These are phyloP conservation scores for Plasmodium inui DNA, from an alignment of 169 alveolate species.

Conservation along the genomic window DNA sequence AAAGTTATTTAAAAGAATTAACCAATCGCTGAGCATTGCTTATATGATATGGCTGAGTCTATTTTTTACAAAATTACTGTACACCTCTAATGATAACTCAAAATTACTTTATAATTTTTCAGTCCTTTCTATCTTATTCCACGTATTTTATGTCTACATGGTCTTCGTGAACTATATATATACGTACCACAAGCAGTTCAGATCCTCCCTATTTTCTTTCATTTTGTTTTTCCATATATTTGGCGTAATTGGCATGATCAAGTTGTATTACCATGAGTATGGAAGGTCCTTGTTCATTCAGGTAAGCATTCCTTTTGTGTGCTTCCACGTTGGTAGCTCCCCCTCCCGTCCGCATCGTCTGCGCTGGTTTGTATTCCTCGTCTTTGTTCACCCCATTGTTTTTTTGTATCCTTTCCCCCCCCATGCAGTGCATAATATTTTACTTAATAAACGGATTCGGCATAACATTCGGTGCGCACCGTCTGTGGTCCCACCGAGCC, in stretches of 20 bases:
- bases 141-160: slow-evolving; percentile 31
- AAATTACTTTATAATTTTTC: slow-evolving; percentile 25
- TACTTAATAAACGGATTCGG: slow-evolving; percentile 87
- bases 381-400: background rate
- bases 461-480: slow-evolving; percentile 91
- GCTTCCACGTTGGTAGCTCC: background rate
- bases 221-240: slow-evolving; percentile 79
- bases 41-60: slow-evolving; percentile 42
- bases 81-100: slow-evolving; percentile 34
- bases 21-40: slow-evolving; percentile 13
- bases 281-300: slow-evolving; percentile 78
- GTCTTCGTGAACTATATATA: slow-evolving; percentile 70
- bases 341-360: background rate
- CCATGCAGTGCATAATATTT: slow-evolving; percentile 72
- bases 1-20: slow-evolving; percentile 45
- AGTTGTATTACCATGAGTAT: slow-evolving; percentile 73
- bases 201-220: slow-evolving; percentile 78
- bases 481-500: slow-evolving; percentile 90
- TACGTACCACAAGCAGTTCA: slow-evolving; percentile 73
- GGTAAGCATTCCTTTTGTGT: slow-evolving; percentile 52
- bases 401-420: background rate
- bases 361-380: background rate
- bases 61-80: slow-evolving; percentile 60
- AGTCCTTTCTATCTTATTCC: slow-evolving; percentile 10
- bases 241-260: slow-evolving; percentile 79